Percentiles rank a stretch among this genome's conserved stretches.
Conservation (phyloP, 2,329 filamentous ascomycete species). For the Dactylellina parvicollis region DNA sequence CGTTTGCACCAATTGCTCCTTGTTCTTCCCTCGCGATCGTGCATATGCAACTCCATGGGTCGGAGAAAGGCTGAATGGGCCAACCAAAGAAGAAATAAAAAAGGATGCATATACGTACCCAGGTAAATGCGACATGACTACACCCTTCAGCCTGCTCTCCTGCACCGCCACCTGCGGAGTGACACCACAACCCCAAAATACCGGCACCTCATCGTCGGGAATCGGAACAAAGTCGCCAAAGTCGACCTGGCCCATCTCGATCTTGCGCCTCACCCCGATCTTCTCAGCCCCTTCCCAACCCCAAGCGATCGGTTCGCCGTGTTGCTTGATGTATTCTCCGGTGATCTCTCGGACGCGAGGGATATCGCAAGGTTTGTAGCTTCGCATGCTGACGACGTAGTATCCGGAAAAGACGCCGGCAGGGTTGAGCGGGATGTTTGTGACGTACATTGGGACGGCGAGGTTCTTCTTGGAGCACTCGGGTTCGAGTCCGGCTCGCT, state of each 20-base stretch:
- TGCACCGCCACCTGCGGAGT: conserved; percentile 74
- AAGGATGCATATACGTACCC: conserved; percentile 60
- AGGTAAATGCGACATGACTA: conserved; percentile 71
- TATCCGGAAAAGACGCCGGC: conserved; percentile 69
- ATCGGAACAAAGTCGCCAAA: conserved; percentile 68
- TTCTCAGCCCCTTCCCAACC: conserved; percentile 68
- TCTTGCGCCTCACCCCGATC: conserved; percentile 67
- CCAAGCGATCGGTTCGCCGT: conserved; percentile 74
- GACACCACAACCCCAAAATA: conserved; percentile 74
- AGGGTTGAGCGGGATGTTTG: conserved; percentile 67
- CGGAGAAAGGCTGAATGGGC: conserved; percentile 32
- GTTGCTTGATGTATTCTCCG: conserved; percentile 67
- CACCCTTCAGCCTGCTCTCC: conserved; percentile 67
- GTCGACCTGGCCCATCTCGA: conserved; percentile 64
- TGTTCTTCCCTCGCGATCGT: conserved; percentile 34
- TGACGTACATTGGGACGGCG: conserved; percentile 72
- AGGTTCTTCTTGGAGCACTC: conserved; percentile 61
- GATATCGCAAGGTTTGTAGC: conserved; percentile 66
- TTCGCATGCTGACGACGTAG: conserved; percentile 73
- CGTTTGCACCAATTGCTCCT: conserved; percentile 49
- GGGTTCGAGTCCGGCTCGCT: conserved; percentile 65
- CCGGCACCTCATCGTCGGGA: conserved; percentile 65
- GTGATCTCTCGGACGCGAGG: conserved; percentile 68
- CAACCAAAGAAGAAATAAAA: conserved; percentile 15
- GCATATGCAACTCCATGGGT: conserved; percentile 52